Evolutionary conservation across 169 alveolate species (phyloP), one percentile per base, ranked within the genome.

Genomic region (Cryptosporidium felis): DNA sequence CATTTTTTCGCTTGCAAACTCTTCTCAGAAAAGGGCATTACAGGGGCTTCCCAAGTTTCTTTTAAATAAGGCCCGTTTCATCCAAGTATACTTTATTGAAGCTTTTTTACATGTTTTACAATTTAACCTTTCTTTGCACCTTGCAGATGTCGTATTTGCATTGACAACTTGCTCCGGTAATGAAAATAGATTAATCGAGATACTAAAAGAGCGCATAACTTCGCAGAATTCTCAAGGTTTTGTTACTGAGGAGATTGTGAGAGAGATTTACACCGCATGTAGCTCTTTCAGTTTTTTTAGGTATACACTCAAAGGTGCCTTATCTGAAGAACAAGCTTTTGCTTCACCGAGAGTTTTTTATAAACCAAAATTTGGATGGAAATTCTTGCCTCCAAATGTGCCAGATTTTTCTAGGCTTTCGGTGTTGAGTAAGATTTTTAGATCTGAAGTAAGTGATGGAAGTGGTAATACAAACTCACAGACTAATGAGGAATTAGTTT

Each of bases 291-390:
- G 85, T 36, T 74, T 53, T 23, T 74, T 53, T 53, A 49, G n/a
- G 32, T 74, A 53, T 47, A 16, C 34, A 12, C 46, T 74, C 1
- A 49, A 56, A 9, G 85, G 85, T 34, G 85, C 85, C 5, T 60
- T 74, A 18, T 74, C 85, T 5, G 85, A 74, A 21, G 85, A 74
- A 28, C 85, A 74, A 26, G 85, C 85, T 3, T 74, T 74, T 53
- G 85, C 85, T 18, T 46, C 85, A n/a, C 59, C 85, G 4, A 74
- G 85, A 74, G 85, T 74, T 6, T 53, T 74, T 74, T 74, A 74
- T 44, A 74, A 74, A 32, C 60, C 85, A 12, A 74, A 53, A 16
- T 3, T 53, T 38, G 85, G 85, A 2, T 74, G 85, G 85, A 61
- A 21, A 8, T 74, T 74, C 21, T 23, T 74, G 21, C 66, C 66